Conservation (phyloP, 768 basidiomycete genomes). For the Pholiota molesta region DNA sequence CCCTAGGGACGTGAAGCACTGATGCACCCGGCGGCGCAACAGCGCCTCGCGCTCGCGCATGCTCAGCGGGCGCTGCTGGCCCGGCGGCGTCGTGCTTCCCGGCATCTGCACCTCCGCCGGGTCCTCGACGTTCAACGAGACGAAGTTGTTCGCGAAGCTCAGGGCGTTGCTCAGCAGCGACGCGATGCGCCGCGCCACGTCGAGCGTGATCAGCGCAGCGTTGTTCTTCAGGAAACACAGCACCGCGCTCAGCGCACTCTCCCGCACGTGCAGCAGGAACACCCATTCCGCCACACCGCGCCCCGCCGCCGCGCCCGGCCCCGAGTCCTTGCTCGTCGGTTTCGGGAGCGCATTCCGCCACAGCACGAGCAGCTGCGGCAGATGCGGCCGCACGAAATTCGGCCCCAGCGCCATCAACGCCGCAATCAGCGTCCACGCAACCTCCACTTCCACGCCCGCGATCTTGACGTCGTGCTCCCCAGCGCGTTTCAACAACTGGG, state of each 20-base stretch:
- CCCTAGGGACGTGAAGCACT: slow-evolving; percentile 86
- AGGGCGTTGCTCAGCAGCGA: slow-evolving; percentile 88
- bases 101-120: slow-evolving; percentile 44
- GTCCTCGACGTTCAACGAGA: slow-evolving; percentile 72
- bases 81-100: slow-evolving; percentile 23
- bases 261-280: slow-evolving; percentile 89
- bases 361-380: slow-evolving; percentile 91
- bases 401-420: slow-evolving; percentile 92
- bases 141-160: slow-evolving; percentile 85
- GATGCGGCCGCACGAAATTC: slow-evolving; percentile 90
- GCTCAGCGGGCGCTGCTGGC: slow-evolving; percentile 40
- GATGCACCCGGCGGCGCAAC: slow-evolving; percentile 82
- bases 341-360: slow-evolving; percentile 99
- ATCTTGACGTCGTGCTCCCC: slow-evolving; percentile 88
- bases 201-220: slow-evolving; percentile 78
- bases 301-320: slow-evolving; percentile 45
- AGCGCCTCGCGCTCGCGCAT: slow-evolving; percentile 82
- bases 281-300: slow-evolving; percentile 82
- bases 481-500: slow-evolving; percentile 85
- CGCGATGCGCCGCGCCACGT: slow-evolving; percentile 87
- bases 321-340: slow-evolving; percentile 84
- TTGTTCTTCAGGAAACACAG: slow-evolving; percentile 88
- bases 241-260: slow-evolving; percentile 88
- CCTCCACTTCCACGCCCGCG: slow-evolving; percentile 85
- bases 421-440: slow-evolving; percentile 92